Base-by-base conservation (phyloP, 208 protist species). In the Phytomonas francai region DNA sequence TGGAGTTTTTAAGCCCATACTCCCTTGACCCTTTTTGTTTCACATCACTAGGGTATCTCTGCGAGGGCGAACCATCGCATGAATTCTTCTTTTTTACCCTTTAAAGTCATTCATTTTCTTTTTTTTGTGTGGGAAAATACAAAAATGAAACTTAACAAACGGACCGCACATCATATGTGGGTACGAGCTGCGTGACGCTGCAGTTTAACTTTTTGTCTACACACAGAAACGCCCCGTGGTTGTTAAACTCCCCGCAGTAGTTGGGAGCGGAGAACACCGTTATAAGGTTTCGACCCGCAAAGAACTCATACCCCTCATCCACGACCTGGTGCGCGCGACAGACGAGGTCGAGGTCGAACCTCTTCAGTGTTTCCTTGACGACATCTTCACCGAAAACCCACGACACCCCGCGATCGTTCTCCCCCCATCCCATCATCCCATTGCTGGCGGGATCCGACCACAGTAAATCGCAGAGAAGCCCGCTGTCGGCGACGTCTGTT, bases 371-470 rank as follows among this genome's bases (percentile, higher is more conserved):
- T 31, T 83, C 66, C 34, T 78, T 73, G 8, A 85, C 88, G 56
- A 88, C 79, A 59, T 93, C 81, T 31, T 78, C 78, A 33, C 92
- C 89, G 76, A 94, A 97, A 12, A 84, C 87, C 65, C 77, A 92
- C 36, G 87, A 88, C n/a, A 83, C 81, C 31, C 92, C 88, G 28
- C 89, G 77, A 58, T 73, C 74, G 69, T 92, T 96, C 59, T 80
- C 76, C 25, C 77, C 77, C 61, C 77, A 86, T 27, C 80, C 80
- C 49, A 57, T 29, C 67, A 73, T 85, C 2, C 82, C 80, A 12
- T 76, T 73, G 28, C 95, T 93, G 16, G 98, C 96, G n/a, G 99
- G 99, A 80, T 99, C 99, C 3, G 96, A 94, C 99, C 99, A 99
- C 9, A 99, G 83, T 45, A 99, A 74, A 69, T 99, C 99, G 85